Evolutionary conservation across 2,329 filamentous ascomycete species (phyloP).

Genomic region (Aspergillus brunneoviolaceus): DNA sequence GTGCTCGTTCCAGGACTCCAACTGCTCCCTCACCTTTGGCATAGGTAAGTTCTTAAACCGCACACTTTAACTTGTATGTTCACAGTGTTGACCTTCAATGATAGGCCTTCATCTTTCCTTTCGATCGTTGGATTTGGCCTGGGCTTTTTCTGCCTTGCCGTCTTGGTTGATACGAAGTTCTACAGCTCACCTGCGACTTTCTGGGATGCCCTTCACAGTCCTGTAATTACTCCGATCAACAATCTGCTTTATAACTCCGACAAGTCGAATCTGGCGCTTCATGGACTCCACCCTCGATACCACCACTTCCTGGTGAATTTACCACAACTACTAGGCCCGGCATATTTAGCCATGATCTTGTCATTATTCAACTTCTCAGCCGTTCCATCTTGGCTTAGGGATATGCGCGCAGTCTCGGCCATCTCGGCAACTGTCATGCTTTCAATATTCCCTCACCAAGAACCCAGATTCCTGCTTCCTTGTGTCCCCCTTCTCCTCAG

Average conservation of each 20-base stretch:
- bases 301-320: slow-evolving; percentile 73
- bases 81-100: slow-evolving; percentile 13
- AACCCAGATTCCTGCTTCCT: slow-evolving; percentile 54
- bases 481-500: slow-evolving; percentile 52
- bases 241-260: slow-evolving; percentile 74
- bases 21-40: slow-evolving; percentile 79
- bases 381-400: slow-evolving; percentile 35
- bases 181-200: slow-evolving; percentile 54
- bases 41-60: slow-evolving; percentile 59
- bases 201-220: slow-evolving; percentile 50
- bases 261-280: slow-evolving; percentile 67
- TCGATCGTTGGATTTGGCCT: slow-evolving; percentile 65
- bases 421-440: slow-evolving; percentile 46
- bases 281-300: slow-evolving; percentile 77
- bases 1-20: slow-evolving; percentile 78
- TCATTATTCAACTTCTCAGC: slow-evolving; percentile 49
- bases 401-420: slow-evolving; percentile 44
- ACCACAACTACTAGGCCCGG: slow-evolving; percentile 70
- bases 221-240: slow-evolving; percentile 74
- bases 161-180: slow-evolving; percentile 82
- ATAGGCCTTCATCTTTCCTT: slow-evolving; percentile 59
- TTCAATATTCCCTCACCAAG: slow-evolving; percentile 52
- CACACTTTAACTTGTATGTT: neutral
- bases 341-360: slow-evolving; percentile 52
- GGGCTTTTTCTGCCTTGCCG: slow-evolving; percentile 68